A percentile compares a stretch with the other conserved stretches of the same genome.
Conservation (phyloP, 2,329 filamentous ascomycete genomes). For the Monilinia laxa region DNA sequence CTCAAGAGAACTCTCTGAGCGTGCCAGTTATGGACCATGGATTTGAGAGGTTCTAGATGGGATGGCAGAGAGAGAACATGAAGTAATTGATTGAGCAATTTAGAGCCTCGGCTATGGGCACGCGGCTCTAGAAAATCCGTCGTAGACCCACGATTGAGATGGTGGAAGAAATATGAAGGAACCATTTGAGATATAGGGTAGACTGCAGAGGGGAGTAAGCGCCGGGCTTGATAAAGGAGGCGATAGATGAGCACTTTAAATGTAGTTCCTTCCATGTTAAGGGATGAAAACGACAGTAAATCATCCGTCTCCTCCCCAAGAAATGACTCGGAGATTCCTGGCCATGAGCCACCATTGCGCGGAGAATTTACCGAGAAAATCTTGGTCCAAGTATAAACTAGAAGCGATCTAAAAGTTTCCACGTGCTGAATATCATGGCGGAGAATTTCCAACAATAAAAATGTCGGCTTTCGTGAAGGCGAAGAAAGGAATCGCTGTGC, state of each 20-base stretch:
- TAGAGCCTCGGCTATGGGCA: slow-evolving; percentile 32
- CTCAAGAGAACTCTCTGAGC: slow-evolving; percentile 55
- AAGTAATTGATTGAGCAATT: slow-evolving; percentile 47
- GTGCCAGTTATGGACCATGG: slow-evolving; percentile 54
- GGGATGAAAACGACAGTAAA: background rate
- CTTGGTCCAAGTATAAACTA: slow-evolving; percentile 27
- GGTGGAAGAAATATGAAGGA: slow-evolving; percentile 27
- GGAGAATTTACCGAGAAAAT: slow-evolving; percentile 15
- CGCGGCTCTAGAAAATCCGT: slow-evolving; percentile 17
- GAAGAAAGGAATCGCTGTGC: slow-evolving; percentile 32
- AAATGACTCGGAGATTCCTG: background rate
- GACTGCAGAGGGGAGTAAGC: slow-evolving; percentile 36
- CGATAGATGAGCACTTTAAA: slow-evolving; percentile 22
- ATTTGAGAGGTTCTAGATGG: slow-evolving; percentile 39
- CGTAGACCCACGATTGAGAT: slow-evolving; percentile 18
- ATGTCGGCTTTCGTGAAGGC: slow-evolving; percentile 27
- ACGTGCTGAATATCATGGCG: slow-evolving; percentile 30
- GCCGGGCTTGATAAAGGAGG: slow-evolving; percentile 36
- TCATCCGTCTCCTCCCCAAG: slow-evolving; percentile 3
- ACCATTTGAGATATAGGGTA: slow-evolving; percentile 34
- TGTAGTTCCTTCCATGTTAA: slow-evolving; percentile 18
- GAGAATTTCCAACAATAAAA: slow-evolving; percentile 37
- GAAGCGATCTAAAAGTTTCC: slow-evolving; percentile 25
- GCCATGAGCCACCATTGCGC: background rate
- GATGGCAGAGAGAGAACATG: slow-evolving; percentile 43